Evolutionary conservation across 306 rosid species (phyloP).

Genomic region (Pyrus bretschneideri): DNA sequence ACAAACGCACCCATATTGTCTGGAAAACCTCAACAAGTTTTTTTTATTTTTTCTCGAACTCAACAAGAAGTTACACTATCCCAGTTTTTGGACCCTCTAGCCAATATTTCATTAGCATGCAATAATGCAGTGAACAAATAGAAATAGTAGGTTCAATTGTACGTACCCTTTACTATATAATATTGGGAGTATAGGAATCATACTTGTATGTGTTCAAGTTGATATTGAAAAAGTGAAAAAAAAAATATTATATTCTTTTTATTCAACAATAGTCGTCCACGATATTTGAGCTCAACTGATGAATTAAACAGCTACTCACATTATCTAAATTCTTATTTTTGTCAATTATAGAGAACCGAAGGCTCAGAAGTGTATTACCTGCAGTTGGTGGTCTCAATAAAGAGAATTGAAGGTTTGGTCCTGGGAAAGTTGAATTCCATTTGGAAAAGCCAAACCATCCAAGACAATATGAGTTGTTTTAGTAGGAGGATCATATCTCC

Average conservation of each 20-base stretch:
- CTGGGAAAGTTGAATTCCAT: conserved; percentile 71
- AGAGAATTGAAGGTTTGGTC: conserved; percentile 60
- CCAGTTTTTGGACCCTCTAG: conserved; percentile 51
- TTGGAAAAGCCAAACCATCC: conserved; percentile 90
- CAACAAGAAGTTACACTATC: conserved; percentile 40
- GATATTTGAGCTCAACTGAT: too few relatives aligned
- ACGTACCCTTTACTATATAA: too few relatives aligned
- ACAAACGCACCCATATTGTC: too few relatives aligned
- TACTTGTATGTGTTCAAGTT: not conserved
- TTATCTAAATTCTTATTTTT: too few relatives aligned
- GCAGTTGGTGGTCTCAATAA: conserved; percentile 91
- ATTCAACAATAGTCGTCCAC: too few relatives aligned
- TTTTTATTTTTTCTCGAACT: conserved; percentile 6
- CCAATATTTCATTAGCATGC: conserved; percentile 68
- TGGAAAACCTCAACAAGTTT: too few relatives aligned
- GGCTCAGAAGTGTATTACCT: conserved; percentile 29
- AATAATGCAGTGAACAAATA: not conserved
- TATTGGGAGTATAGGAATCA: too few relatives aligned
- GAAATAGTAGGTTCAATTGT: not conserved
- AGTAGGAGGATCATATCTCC: conserved; percentile 82
- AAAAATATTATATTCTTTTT: too few relatives aligned
- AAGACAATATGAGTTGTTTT: conserved; percentile 73
- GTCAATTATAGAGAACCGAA: too few relatives aligned
- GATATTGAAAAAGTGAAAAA: not conserved
- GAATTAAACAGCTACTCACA: too few relatives aligned